Base-by-base conservation (phyloP, 2,329 filamentous ascomycete genomes). In the Fusarium sp. region DNA sequence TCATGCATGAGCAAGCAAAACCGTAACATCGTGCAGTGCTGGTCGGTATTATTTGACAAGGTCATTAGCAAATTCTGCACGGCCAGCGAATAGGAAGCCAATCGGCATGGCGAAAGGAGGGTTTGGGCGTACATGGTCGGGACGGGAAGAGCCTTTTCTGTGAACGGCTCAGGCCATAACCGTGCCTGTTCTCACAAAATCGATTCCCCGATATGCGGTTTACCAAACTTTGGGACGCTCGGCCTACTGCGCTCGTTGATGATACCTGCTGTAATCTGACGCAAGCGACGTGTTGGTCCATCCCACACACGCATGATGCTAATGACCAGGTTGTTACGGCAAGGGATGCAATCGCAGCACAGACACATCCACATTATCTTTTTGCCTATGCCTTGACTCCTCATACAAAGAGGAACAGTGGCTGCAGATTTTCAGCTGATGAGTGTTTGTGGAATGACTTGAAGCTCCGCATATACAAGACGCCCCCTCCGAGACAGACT, bases 81-180 rank as follows among this genome's bases (percentile, higher is more conserved):
- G 42, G 52, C 40, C 52, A 28, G 33, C 71, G 58, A 74, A 69
- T 74, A 46, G 50, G 63, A 50, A 57, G 59, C 43, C 46, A 30
- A 57, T 42, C 49, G 56, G 44, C 46, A 61, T 56, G 42, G 23
- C 30, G 65, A 67, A 67, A 50, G 71, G 71, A 66, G 60, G 67
- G 60, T 54, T 69, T 71, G 69, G 73, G 76, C 61, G 63, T 60
- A 65, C 73, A 75, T 75, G 77, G 79, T 73, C 77, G 78, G 73
- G 77, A 79, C 80, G 80, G 80, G 80, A 81, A 72, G 79, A 81
- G 78, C 80, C 80, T 81, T 81, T 75, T 78, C 58, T 75, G 73
- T 72, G 76, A 78, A 67, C 72, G 72, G 75, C 64, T 68, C 63
- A 70, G 73, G 59, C 59, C 73, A 75, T 74, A 67, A 60, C 70